phyloP scores from a whole-genome alignment of 2,329 filamentous ascomycete genomes.

The Zymoseptoria tritici region DNA sequence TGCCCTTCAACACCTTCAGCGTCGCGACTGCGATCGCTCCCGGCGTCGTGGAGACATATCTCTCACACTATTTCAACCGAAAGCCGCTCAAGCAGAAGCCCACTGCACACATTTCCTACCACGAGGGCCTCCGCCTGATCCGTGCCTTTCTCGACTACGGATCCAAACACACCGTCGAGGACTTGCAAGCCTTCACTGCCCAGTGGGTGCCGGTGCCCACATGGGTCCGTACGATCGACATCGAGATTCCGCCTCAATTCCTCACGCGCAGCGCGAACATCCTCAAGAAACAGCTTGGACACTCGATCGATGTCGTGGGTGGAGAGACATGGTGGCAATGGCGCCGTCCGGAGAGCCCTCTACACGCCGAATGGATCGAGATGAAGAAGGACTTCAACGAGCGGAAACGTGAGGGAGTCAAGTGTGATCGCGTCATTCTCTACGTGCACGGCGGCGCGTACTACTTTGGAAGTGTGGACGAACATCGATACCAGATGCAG shows the following conservation, averaged over 20 bases:
- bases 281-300: slow-evolving; percentile 68
- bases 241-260: slow-evolving; percentile 57
- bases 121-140: slow-evolving; percentile 82
- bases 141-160: slow-evolving; percentile 78
- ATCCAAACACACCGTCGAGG: slow-evolving; percentile 84
- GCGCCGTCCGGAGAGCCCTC: slow-evolving; percentile 57
- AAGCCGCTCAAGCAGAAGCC: slow-evolving; percentile 69
- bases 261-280: slow-evolving; percentile 59
- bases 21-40: slow-evolving; percentile 80
- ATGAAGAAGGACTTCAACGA: slow-evolving; percentile 77
- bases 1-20: slow-evolving; percentile 70
- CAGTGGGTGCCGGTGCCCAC: slow-evolving; percentile 86
- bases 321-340: slow-evolving; percentile 87
- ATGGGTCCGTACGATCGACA: slow-evolving; percentile 74
- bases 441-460: slow-evolving; percentile 94
- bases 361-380: slow-evolving; percentile 92
- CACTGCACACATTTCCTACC: slow-evolving; percentile 85
- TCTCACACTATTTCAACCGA: slow-evolving; percentile 84
- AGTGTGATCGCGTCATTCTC: slow-evolving; percentile 71
- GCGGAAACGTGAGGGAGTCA: slow-evolving; percentile 49
- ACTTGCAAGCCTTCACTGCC: slow-evolving; percentile 81
- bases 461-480: slow-evolving; percentile 91
- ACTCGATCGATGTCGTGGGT: slow-evolving; percentile 68
- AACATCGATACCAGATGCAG: slow-evolving; percentile 97
- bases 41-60: slow-evolving; percentile 75